Evolutionary conservation across 352 stramenopile species (phyloP).

Genomic region (Globisporangium ultimum): DNA sequence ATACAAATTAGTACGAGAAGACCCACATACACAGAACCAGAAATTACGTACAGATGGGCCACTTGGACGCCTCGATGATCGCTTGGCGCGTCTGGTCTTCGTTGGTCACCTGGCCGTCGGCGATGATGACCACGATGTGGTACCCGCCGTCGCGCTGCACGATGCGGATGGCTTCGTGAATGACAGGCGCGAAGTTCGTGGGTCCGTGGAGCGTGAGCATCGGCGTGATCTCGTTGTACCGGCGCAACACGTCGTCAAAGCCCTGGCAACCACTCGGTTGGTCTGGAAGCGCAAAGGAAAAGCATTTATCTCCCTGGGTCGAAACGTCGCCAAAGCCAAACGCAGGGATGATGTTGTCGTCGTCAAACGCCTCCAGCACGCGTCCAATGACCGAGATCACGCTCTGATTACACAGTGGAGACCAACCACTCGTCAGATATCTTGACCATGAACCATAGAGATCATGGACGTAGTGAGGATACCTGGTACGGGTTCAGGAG

Average conservation of each 20-base stretch:
- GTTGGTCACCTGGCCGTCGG: conserved; percentile 57
- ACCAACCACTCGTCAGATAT: too few relatives aligned
- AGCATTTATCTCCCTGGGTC: conserved; percentile 44
- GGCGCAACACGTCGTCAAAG: conserved; percentile 52
- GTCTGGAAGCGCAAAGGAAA: conserved; percentile 42
- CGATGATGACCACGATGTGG: conserved; percentile 80
- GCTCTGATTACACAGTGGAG: conserved; percentile 24
- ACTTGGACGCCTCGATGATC: conserved; percentile 65
- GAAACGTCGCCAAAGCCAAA: conserved; percentile 63
- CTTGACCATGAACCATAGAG: too few relatives aligned
- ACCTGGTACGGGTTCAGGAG: conserved; percentile 66
- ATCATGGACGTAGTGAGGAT: too few relatives aligned
- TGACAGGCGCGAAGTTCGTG: conserved; percentile 69
- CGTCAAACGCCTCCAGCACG: conserved; percentile 70
- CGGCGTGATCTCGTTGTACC: conserved; percentile 60
- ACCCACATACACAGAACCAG: too few relatives aligned
- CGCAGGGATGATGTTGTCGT: conserved; percentile 78
- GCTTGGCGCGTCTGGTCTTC: conserved; percentile 50
- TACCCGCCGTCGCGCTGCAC: conserved; percentile 45
- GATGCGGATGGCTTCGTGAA: conserved; percentile 49
- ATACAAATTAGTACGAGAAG: neutral
- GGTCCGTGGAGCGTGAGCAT: conserved; percentile 49
- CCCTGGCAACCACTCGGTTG: conserved; percentile 43
- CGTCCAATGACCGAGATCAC: conserved; percentile 76
- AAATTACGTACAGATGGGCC: conserved; percentile 47